Base-by-base conservation (phyloP, 1,139 yeast species). In the Saccharomyces hybrid region DNA sequence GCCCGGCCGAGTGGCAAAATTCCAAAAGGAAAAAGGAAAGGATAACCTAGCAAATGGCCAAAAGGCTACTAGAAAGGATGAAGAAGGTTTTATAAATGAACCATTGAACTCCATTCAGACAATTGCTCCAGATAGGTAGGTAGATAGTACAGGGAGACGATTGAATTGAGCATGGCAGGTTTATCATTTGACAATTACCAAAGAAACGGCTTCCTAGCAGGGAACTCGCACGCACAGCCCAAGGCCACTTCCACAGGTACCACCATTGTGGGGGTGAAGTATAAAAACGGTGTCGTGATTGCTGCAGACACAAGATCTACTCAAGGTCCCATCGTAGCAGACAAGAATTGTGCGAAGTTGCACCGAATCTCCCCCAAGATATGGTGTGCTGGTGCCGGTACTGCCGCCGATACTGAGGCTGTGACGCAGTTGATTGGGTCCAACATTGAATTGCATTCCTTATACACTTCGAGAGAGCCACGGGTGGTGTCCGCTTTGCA, bases 361-460 rank as follows among this genome's bases (percentile, higher is more conserved):
- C 99, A 93, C 74, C 77, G 96, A 65, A 81, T 93, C 64, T 81
- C 97, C 2, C 97, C 99, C 11, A 81, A 80, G 69, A 93, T 93
- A 68, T 93, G 99, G 99, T 93, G 98, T 82, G 97, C 97, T 54
- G 99, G 99, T 65, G 99, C 99, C 3, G 99, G 99, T 71, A 93
- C 99, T 19, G 99, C 99, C 49, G 99, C 99, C n/a, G 99, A 93
- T 71, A 93, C 97, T 9, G 98, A 93, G 71, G 97, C 98, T 0
- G 96, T 95, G 6, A 93, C 99, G 5, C 96, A 89, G 72, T 78
- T 93, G 69, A 90, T 90, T 64, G 83, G 91, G 31, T 88, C 96
- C 51, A 91, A 91, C 71, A 77, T 93, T 63, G 99, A 93, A 72
- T 76, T 93, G 61, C 99, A 91, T 72, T 78, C 95, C 19, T 76